Conservation (phyloP, 1,284 basidiomycete species). For the Retiboletus flavoniger region DNA sequence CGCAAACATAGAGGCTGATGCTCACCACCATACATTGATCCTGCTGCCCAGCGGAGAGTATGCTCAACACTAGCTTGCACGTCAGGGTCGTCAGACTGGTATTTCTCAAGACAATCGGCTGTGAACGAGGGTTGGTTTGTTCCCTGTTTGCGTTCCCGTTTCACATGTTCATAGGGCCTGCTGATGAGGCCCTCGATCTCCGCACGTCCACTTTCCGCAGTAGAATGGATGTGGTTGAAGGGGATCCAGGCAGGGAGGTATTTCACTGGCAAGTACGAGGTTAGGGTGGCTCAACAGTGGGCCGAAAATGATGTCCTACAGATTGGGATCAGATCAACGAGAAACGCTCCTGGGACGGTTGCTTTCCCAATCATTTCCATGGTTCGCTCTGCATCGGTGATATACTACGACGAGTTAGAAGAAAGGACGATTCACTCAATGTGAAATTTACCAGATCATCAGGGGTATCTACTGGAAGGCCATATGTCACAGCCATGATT, state of each 20-base stretch:
- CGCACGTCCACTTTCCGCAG: constrained; percentile 16
- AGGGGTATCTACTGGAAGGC: constrained; percentile 18
- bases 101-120: constrained; percentile 19
- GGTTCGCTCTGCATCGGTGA: constrained; percentile 24
- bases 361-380: constrained; percentile 23
- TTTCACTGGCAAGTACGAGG: constrained; percentile 22
- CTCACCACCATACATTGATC: constrained; percentile 31
- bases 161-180: constrained; percentile 23
- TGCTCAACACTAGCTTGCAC: constrained; percentile 8
- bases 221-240: constrained; percentile 17
- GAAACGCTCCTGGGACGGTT: constrained; percentile 27
- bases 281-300: background rate
- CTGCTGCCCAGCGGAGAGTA: constrained; percentile 24
- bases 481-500: constrained; percentile 30
- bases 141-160: constrained; percentile 11
- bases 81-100: constrained; percentile 9
- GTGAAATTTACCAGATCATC: constrained; percentile 17
- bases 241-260: constrained; percentile 28
- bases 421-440: no score
- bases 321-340: constrained; percentile 26
- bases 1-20: background rate
- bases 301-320: constrained; percentile 15
- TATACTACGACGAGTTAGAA: constrained; percentile 19
- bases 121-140: constrained; percentile 19
- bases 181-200: constrained; percentile 14